phyloP scores from a whole-genome alignment of 129 eudicot species.

The Flaveria sonorensis region DNA sequence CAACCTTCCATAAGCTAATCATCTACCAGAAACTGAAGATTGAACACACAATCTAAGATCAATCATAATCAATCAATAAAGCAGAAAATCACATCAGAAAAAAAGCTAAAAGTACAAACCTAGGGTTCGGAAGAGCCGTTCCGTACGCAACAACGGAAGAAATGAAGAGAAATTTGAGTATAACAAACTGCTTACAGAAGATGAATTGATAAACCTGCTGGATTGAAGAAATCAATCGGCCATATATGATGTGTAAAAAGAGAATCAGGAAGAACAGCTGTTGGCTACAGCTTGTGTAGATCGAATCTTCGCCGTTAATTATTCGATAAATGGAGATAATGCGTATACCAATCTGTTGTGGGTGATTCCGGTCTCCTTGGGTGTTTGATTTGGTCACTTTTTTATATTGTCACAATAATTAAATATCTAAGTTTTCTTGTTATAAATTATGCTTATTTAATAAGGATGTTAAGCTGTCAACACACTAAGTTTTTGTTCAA shows the following conservation, averaged over 20 bases:
- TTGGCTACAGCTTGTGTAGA: constrained; percentile 32
- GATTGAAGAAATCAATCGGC: constrained; percentile 46
- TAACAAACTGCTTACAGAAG: constrained; percentile 1
- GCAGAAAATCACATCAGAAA: too few species aligned
- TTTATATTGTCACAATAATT: too few species aligned
- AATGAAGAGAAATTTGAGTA: constrained; percentile 15
- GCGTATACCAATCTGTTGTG: constrained; percentile 30
- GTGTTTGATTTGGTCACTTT: constrained; percentile 1
- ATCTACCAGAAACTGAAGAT: constrained; percentile 10
- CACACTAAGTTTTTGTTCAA: too few species aligned
- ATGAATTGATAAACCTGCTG: constrained; percentile 6
- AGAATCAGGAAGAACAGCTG: constrained; percentile 37
- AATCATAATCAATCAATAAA: not conserved
- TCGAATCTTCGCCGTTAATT: constrained; percentile 52
- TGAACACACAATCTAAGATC: not conserved
- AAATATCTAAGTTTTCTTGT: too few species aligned
- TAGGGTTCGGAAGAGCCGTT: constrained; percentile 28
- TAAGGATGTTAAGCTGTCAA: too few species aligned
- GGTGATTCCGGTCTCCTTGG: constrained; percentile 33
- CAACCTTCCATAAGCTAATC: not conserved
- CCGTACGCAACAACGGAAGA: constrained; percentile 19
- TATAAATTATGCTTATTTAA: too few species aligned
- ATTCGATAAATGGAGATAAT: constrained; percentile 30
- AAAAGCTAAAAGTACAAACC: constrained; percentile 26
- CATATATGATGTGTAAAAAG: constrained; percentile 34